Evolutionary conservation across 208 protist genomes (phyloP), one percentile per base, ranked within the genome.

Genomic region (Acanthamoeba triangularis): DNA sequence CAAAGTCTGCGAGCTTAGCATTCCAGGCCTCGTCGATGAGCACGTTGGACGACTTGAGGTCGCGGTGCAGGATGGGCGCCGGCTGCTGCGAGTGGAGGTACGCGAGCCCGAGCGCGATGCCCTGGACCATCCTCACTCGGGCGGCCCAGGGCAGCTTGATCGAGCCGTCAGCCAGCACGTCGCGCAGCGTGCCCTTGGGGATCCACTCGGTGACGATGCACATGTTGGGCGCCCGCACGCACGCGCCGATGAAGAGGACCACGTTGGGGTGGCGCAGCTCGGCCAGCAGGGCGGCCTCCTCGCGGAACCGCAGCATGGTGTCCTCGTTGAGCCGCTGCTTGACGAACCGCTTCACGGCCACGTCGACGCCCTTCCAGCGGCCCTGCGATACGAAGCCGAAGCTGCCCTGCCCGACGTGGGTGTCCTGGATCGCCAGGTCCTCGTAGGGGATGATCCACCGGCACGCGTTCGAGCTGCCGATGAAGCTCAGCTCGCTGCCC

Each of bases 1-100:
- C 85, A 72, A 92, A 92, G 59, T 97, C 97, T n/a, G 85, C 85
- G 59, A 92, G 72, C 61, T 92, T 92, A 14, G 61, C 85, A 30
- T 92, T 92, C 85, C 85, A 92, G 4, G 52, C 2, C 8, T 92
- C 85, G 59, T 92, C 85, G 44, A 92, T 30, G 23, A 92, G 37
- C 20, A 92, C 35, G 85, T 92, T 92, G 56, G 85, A 92, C 20
- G 59, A 76, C 85, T 67, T 92, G 59, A 92, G 61, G 59, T 92
- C 85, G 18, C 85, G 85, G 44, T 92, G 85, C 16, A 92, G 30
- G 33, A 92, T 67, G 11, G 76, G 76, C 37, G 84, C 54, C 35
- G 85, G 85, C 52, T 65, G 35, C 61, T 74, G 85, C 5, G 85
- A 2, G 85, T 92, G 85, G 33, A 92, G 85, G 61, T 92, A 92